Evolutionary conservation across 352 stramenopile genomes (phyloP), one percentile per base, ranked within the genome.

Genomic region (Phytophthora hybrid): DNA sequence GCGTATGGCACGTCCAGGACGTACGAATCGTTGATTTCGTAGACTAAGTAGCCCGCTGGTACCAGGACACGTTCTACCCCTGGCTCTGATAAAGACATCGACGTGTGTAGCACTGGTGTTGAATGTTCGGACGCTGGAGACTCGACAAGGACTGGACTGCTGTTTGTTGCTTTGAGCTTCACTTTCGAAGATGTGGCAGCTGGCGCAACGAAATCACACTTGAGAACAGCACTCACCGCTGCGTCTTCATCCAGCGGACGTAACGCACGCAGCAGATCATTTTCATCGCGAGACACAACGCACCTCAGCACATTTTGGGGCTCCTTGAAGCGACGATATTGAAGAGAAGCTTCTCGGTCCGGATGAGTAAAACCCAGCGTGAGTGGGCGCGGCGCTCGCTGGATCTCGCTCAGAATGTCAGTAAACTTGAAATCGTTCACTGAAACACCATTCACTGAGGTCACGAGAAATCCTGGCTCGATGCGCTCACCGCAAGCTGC

Each of bases 1-100:
- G 75, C 80, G 57, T 93, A 92, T 16, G 85, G 60, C 23, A 92
- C 51, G 18, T 84, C 76, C 1, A 83, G 51, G 2, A 93, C 86
- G 54, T 80, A 78, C 61, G 74, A 87, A 41, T 87, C 69, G 44
- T 93, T 85, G 26, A 94, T 89, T 62, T 93, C 77, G 65, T 88
- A 84, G 4, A 94, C 66, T 19, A 92, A 44, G 32, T 82, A 93
- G 8, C 86, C 88, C 53, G 87, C 77, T 2, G 86, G 85, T 21
- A 92, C 74, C 0, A 81, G 47, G 5, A 89, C 65, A 55, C 63
- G 68, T 21, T 81, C 70, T 18, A 44, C 46, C 14, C 31, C 60
- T 9, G 34, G 18, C 5, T 61, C 34, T 49, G 68, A 53, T 11
- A 69, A 65, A 13, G 68, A 69, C 16, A 34, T 41, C 4, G 67